Base-by-base conservation (phyloP, 2,329 filamentous ascomycete species). In the Alternaria brassicicola region DNA sequence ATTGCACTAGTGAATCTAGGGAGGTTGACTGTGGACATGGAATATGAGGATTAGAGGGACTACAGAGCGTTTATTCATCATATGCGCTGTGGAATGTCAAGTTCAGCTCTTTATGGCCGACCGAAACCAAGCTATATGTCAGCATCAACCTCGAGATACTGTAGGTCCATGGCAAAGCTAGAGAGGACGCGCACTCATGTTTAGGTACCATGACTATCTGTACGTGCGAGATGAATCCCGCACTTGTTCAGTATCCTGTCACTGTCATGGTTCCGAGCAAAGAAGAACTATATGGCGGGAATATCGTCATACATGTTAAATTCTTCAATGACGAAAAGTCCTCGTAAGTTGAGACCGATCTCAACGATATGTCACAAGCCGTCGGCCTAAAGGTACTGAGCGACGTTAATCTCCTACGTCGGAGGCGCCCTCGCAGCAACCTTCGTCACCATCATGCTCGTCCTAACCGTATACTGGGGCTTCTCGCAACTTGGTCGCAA, bases 401-500 rank as follows among this genome's bases (percentile, higher is more conserved):
- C 7, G 61, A 65, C 39, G 43, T 51, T 30, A 63, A 68, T 28
- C 52, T 68, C 62, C 9, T 76, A 71, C 61, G 69, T 76, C 50
- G 70, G 52, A 26, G 73, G 68, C 45, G 74, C 74, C 2, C 61
- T 76, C 4, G 69, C 64, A 19, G 68, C 69, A 12, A 73, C 68
- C 10, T 45, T 77, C 31, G 43, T 71, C 45, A 75, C 71, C n/a
- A 60, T 77, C 3, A 26, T 75, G 30, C 66, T 67, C 57, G 71
- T 77, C 0, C 58, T 75, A 1, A 71, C 74, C n/a, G 68, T 70
- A 1, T 77, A 73, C 65, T 76, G 65, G 65, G 71, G 72, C 15
- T 78, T 71, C 66, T 77, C 74, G 75, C 62, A 76, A 31, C 69
- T 77, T 0, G 74, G 74, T 2, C 71, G 75, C 47, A 70, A 73